These are phyloP conservation scores for Auricularia sp. DNA, from an alignment of 768 basidiomycete genomes.

Conservation along the genomic window DNA sequence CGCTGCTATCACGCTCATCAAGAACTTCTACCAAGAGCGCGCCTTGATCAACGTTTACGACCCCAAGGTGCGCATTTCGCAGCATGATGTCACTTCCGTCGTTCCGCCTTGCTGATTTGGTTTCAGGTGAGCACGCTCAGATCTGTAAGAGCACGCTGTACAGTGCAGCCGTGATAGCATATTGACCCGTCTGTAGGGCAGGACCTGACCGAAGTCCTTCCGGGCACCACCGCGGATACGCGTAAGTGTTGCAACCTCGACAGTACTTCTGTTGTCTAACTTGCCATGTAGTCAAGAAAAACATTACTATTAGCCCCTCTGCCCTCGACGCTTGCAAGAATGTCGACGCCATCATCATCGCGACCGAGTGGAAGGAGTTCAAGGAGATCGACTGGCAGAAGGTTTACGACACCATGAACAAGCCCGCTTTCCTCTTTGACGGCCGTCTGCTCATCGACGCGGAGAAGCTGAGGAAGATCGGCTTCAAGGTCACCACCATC, in stretches of 20 bases:
- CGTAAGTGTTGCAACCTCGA: constrained; percentile 36
- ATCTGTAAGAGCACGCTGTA: constrained; percentile 36
- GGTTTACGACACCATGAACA: constrained; percentile 83
- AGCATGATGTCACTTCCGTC: not conserved
- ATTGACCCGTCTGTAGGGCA: constrained; percentile 25
- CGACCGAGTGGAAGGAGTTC: constrained; percentile 98
- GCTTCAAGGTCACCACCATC: constrained; percentile 68
- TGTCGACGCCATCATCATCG: constrained; percentile 89
- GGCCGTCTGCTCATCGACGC: constrained; percentile 82
- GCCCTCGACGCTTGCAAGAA: constrained; percentile 82
- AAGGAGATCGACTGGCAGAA: constrained; percentile 79
- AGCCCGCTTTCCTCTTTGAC: constrained; percentile 98
- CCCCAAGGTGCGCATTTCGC: constrained; percentile 42
- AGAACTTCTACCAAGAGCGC: constrained; percentile 84
- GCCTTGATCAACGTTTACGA: constrained; percentile 86
- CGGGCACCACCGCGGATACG: constrained; percentile 47
- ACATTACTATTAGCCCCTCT: constrained; percentile 65
- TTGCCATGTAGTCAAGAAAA: constrained; percentile 60
- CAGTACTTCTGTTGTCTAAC: not conserved
- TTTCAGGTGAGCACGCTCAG: constrained; percentile 58
- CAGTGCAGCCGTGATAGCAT: not conserved
- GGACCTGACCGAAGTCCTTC: constrained; percentile 62
- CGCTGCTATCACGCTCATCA: constrained; percentile 86
- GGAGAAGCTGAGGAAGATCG: constrained; percentile 69
- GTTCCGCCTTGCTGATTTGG: constrained; percentile 3